Base-by-base conservation (phyloP, 164 flowering plant genomes). In the Berberis vulgaris region DNA sequence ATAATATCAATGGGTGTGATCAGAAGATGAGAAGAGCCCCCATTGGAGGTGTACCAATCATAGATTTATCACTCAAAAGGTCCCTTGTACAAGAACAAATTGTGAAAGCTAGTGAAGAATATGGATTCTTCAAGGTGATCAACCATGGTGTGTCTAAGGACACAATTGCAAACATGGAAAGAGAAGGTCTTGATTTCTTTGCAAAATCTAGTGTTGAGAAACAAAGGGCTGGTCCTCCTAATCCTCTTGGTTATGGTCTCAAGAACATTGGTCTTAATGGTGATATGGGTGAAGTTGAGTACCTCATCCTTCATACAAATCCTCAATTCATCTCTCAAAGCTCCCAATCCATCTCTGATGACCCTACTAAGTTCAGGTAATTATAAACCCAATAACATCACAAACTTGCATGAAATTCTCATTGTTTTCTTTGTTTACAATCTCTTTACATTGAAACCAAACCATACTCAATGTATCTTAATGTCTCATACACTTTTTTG, bases 201-300 rank as follows among this genome's bases (percentile, higher is more conserved):
- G 59, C 71, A 0, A 77, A 70, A 60, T 75, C 91, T 2, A 9
- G 50, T 0, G 9, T 63, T 1, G 81, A 80, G 57, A 88, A 88
- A 55, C 70, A 70, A 49, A 47, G 7, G 13, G 85, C 77, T 5
- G 84, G 83, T 0, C 86, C 81, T 4, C 77, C 85, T 0, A 73
- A 67, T 13, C 88, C 91, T 10, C 78, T 73, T 52, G 89, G 93
- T 1, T 87, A 87, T 68, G 91, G 88, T 1, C 57, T 69, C 76
- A 83, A 76, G 75, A 77, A 70, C 69, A 84, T 86, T 45, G 96
- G 96, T 41, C 67, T 73, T 49, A 81, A 77, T 53, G 96, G 96
- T 3, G 96, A 88, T n/a, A 41, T 49, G 2, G 96, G 93, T 9
- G 87, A 80, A 43, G 72, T 86, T 43, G 92, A 89, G 49, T 89